Conservation (phyloP, 1,284 basidiomycete genomes). For the Ganoderma meredithae region DNA sequence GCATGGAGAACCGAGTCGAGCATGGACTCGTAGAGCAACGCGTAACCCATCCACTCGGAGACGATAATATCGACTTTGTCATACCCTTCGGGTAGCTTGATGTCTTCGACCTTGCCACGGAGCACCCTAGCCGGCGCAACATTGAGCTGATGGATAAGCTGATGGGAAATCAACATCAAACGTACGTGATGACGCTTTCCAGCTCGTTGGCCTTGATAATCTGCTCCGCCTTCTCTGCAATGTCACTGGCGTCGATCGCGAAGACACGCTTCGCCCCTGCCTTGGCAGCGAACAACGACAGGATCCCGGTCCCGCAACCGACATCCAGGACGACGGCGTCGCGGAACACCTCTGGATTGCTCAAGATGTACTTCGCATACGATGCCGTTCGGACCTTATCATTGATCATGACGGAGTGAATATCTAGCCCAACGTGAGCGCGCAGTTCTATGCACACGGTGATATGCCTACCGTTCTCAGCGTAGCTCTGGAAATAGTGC, state of each 20-base stretch:
- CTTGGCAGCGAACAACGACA: constrained; percentile 92
- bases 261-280: constrained; percentile 94
- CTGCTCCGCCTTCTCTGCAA: constrained; percentile 83
- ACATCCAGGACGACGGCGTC: constrained; percentile 94
- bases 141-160: too few relatives aligned
- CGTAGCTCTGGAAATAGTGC: constrained; percentile 95
- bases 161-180: neutral
- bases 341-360: constrained; percentile 85
- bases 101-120: constrained; percentile 89
- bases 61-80: constrained; percentile 92
- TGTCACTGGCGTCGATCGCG: constrained; percentile 91
- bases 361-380: constrained; percentile 91
- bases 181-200: constrained; percentile 77
- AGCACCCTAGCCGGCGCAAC: constrained; percentile 62
- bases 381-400: constrained; percentile 94
- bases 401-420: constrained; percentile 82
- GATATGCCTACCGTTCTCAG: constrained; percentile 78
- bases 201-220: constrained; percentile 87
- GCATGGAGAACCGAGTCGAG: constrained; percentile 93
- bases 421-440: constrained; percentile 54
- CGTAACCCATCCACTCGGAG: constrained; percentile 99
- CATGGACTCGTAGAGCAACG: constrained; percentile 96
- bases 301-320: constrained; percentile 93
- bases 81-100: constrained; percentile 72
- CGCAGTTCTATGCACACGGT: neutral